Percentiles rank a stretch among this genome's conserved stretches.
These are phyloP conservation scores for Saraca asoca DNA, from an alignment of 331 rosid species.

Conservation along the genomic window DNA sequence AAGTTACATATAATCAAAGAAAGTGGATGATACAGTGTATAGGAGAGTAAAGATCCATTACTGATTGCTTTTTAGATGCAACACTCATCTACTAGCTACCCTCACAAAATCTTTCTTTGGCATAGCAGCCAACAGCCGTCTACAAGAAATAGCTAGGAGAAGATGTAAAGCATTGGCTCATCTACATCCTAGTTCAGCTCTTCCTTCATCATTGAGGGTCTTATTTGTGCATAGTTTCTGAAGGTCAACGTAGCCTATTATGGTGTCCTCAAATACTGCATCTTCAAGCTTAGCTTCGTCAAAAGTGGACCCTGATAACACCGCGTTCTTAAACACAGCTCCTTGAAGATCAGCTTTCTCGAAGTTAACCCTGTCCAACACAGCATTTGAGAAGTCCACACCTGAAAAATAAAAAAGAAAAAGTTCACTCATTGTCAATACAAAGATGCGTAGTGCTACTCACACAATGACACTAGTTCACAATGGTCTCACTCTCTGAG, in stretches of 20 bases:
- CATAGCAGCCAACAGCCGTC: conserved; percentile 15
- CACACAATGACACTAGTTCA: no score
- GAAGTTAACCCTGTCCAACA: conserved; percentile 84
- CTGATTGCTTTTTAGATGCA: conserved; percentile 29
- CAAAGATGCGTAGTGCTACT: no score
- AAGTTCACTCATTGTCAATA: conserved; percentile 1
- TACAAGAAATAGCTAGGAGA: conserved; percentile 25
- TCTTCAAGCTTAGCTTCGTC: conserved; percentile 70
- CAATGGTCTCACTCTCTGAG: no score
- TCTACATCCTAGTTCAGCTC: conserved; percentile 85
- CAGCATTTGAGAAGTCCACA: conserved; percentile 87
- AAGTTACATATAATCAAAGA: conserved; percentile 13
- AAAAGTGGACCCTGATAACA: conserved; percentile 88
- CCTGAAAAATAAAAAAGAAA: conserved; percentile 50
- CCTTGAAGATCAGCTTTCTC: conserved; percentile 90
- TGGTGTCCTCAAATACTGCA: conserved; percentile 88
- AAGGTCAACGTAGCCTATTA: conserved; percentile 88
- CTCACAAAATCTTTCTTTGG: conserved; percentile 26
- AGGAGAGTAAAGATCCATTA: conserved; percentile 25
- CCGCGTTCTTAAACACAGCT: conserved; percentile 74
- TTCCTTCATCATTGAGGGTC: conserved; percentile 55
- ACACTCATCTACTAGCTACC: conserved; percentile 30
- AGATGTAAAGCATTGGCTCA: conserved; percentile 24
- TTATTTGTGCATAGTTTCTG: conserved; percentile 84
- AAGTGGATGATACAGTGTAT: conserved; percentile 11